Evolutionary conservation across 179 eudicot species (phyloP), one percentile per base, ranked within the genome.

Genomic region (Dionaea muscipula): DNA sequence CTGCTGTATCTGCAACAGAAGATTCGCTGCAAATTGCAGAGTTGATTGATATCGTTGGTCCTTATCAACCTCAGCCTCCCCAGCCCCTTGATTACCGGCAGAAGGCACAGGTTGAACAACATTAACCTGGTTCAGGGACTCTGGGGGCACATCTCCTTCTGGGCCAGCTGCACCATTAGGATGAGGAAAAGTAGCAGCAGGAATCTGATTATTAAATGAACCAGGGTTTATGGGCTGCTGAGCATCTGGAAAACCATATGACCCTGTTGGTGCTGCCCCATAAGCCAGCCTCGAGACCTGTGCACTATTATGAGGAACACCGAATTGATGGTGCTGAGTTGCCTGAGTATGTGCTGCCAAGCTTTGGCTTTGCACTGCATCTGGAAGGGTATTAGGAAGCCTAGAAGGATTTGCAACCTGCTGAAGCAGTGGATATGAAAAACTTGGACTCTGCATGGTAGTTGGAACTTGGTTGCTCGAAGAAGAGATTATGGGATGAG

Each of bases 11-110:
- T 86, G 84, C 14, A 69, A 59, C 17, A 93, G 89, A 60, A 93
- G 96, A 68, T 71, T 79, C 45, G 95, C 94, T 33, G 99, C 99
- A 75, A 93, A 83, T 38, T 88, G 80, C 21, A 93, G 67, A 23
- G 99, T 88, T 62, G 96, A 74, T 49, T 81, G 87, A 69, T 93
- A 93, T 1, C 95, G 81, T 59, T 88, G 88, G 53, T 84, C 81
- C 66, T 91, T 91, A 62, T 91, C 95, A 40, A 49, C 88, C 73
- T 79, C 96, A 48, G 50, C 67, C 61, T 82, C 95, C 3, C 65
- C 28, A 35, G 68, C 59, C 43, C 72, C 80, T 68, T 77, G 83
- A 61, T 55, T 67, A 40, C 63, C 59, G 41, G 74, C 84, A 68
- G 70, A 51, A 22, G 71, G 50, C 55, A 67, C 59, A 36, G 80